Conservation (phyloP, 345 rosid genomes). For the Eucalyptus cloeziana region DNA sequence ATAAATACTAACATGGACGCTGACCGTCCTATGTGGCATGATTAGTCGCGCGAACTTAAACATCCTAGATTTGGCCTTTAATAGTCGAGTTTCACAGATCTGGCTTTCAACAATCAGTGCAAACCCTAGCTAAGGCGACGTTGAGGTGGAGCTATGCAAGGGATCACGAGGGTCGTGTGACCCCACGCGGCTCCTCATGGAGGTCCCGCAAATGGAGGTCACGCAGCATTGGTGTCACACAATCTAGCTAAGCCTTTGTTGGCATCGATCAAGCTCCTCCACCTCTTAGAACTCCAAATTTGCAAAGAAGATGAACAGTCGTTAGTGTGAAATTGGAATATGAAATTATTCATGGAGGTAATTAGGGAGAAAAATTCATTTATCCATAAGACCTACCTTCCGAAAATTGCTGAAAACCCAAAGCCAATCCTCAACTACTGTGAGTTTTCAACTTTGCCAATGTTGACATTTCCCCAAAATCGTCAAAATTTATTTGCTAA, state of each 20-base stretch:
- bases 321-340: neutral
- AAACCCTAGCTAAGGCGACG: too few relatives aligned
- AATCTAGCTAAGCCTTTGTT: neutral
- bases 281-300: neutral
- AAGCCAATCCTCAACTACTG: fast-evolving
- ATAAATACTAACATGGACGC: fast-evolving
- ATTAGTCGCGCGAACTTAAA: too few relatives aligned
- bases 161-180: neutral
- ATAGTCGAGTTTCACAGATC: too few relatives aligned
- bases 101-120: too few relatives aligned
- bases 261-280: neutral
- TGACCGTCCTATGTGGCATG: neutral
- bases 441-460: neutral
- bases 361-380: neutral
- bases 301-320: neutral
- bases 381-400: neutral
- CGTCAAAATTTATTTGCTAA: neutral
- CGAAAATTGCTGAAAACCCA: neutral
- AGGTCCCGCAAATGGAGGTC: neutral
- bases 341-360: neutral
- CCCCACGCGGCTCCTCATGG: neutral
- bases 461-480: neutral
- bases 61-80: too few relatives aligned
- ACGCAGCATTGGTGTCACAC: neutral
- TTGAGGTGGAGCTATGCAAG: too few relatives aligned